Evolutionary conservation across 169 alveolate species (phyloP), one percentile per base, ranked within the genome.

Genomic region (Condylostoma magnum): DNA sequence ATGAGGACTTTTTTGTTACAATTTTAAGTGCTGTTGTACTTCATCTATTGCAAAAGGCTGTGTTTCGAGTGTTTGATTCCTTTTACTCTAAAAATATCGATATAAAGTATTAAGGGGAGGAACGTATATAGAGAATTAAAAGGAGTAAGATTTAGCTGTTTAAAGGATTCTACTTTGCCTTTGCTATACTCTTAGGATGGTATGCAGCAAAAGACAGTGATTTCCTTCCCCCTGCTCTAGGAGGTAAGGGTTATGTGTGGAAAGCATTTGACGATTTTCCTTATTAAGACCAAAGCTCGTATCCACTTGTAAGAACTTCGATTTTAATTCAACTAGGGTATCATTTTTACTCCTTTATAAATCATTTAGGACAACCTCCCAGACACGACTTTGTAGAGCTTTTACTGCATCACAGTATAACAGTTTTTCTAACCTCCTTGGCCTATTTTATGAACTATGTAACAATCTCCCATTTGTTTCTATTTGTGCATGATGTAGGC

Each of bases 311-410:
- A 0, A 63, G 57, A 27, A 36, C 38, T 4, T 63, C 38, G 30
- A 10, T 38, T 37, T 4, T 63, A 15, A 28, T 63, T 1, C 73
- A 63, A 31, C 73, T 63, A 6, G 73, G 73, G 43, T 63, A 63
- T 44, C 73, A 63, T 25, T 20, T 33, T 22, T 20, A 33, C 10
- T 41, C 58, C 4, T 43, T 63, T 25, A 22, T 63, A 2, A 44
- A 43, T 12, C 73, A 25, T 63, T 15, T 63, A 22, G 18, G 38
- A 28, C 25, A 57, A 18, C 22, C 38, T 3, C 37, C 44, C 0
- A 37, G 73, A 44, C 38, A 63, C 18, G 73, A 63, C 31, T 63
- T 63, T 44, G 46, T 63, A 37, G 73, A 63, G 25, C 38, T 63
- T 54, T 57, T 63, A 27, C 60, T 63, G 6, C 73, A 63, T 28